Evolutionary conservation across 305 asterid species (phyloP), one percentile per base, ranked within the genome.

Genomic region (Fraxinus albicans): DNA sequence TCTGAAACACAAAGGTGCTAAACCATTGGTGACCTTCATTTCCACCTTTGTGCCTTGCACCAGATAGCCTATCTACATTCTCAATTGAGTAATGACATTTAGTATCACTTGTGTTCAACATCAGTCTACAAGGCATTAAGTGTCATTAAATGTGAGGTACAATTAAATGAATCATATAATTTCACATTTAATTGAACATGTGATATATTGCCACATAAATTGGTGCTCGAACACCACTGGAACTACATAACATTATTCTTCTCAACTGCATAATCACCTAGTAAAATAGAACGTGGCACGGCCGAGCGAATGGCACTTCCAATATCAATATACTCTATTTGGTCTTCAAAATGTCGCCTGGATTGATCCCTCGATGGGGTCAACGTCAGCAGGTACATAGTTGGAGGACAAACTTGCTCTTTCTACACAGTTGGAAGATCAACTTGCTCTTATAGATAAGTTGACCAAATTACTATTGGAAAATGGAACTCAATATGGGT

Each of bases 261-360:
- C 35, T 94, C 98, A 70, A 96, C 81, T 87, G 90, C 94, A 84
- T 96, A 96, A 86, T 96, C 98, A 27, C 98, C 98, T 6, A 94
- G 83, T 4, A 93, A 91, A 81, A 92, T 76, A 0, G 98, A 95
- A 76, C 96, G 98, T 0, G 99, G 98, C 94, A 96, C 86, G 69
- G 98, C 96, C 0, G 98, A 90, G 50, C 88, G 92, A 44, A 95
- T 79, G 1, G 99, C 97, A 80, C 94, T 94, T 36, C 94, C 93
- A n/a, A 92, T 92, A 83, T 96, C 99, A 79, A 84, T 93, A 73
- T 94, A 88, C 88, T 92, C 98, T 67, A 94, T 89, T 83, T 91
- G 97, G 82, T 89, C 89, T 83, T 94, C 94, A 13, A 96, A 90
- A 80, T 84, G 92, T 8, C 89, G 88, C 98, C 98, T 91, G 9